These are phyloP conservation scores for Gloeophyllum trabeum DNA, from an alignment of 768 basidiomycete species.

Conservation along the genomic window DNA sequence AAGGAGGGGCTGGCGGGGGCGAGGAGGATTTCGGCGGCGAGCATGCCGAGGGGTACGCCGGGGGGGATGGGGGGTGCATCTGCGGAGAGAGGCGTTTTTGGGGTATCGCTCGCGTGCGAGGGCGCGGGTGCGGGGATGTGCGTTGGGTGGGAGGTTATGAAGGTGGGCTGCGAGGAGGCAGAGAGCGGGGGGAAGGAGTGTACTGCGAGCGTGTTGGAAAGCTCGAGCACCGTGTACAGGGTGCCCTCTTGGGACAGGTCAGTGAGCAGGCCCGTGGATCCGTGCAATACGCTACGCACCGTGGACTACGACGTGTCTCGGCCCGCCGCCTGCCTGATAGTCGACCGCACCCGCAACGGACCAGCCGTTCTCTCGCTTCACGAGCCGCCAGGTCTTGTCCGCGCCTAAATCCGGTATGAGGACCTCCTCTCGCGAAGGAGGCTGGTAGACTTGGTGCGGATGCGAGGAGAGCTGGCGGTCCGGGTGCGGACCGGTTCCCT, in stretches of 20 bases:
- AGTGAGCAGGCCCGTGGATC: no score
- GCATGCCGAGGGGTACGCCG: slow-evolving; percentile 34
- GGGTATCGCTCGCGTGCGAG: no score
- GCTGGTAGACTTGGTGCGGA: slow-evolving; percentile 60
- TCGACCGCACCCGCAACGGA: slow-evolving; percentile 33
- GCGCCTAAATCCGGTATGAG: slow-evolving; percentile 69
- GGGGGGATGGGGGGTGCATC: slow-evolving; percentile 17
- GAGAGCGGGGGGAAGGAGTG: slow-evolving; percentile 39
- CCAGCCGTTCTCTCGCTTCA: slow-evolving; percentile 37
- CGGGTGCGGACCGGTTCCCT: slow-evolving; percentile 48
- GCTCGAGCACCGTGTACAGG: slow-evolving; percentile 59
- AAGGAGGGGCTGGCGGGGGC: slow-evolving; percentile 39
- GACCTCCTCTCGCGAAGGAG: slow-evolving; percentile 39
- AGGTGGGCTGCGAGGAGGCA: slow-evolving; percentile 25
- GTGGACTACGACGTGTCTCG: slow-evolving; percentile 55
- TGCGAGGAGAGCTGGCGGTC: slow-evolving; percentile 65
- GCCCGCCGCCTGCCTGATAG: slow-evolving; percentile 49
- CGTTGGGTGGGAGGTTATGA: slow-evolving; percentile 33
- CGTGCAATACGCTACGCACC: slow-evolving; percentile 29
- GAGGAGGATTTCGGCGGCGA: slow-evolving; percentile 61
- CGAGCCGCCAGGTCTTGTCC: slow-evolving; percentile 53
- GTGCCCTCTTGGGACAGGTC: slow-evolving; percentile 36
- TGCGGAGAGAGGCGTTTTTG: no score
- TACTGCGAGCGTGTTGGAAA: slow-evolving; percentile 43
- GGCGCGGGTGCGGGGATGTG: slow-evolving; percentile 21